Evolutionary conservation across 352 stramenopile genomes (phyloP), one percentile per base, ranked within the genome.

Genomic region (Globisporangium sylvaticum): DNA sequence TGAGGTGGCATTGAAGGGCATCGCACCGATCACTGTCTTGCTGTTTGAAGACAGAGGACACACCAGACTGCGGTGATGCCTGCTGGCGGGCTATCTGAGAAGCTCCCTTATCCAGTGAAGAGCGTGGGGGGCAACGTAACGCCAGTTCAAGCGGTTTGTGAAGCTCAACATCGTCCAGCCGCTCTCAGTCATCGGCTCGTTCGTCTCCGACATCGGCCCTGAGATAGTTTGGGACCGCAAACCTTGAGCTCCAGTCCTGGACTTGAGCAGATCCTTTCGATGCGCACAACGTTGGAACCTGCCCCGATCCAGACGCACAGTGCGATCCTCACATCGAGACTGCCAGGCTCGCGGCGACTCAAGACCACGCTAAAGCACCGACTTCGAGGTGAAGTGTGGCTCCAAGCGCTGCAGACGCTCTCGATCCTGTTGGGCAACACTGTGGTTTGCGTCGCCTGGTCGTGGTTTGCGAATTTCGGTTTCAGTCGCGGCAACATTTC

Each of bases 341-440:
- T 24, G 8, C 8, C n/a, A 10, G 14, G 12, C 46, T 54, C n/a
- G 7, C 10, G 7, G 20, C 46, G 27, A 20, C n/a, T 29, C 20
- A 54, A 54, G 46, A 25, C 46, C 27, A 18, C 46, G 46, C 46
- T 29, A 9, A 54, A 24, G 46, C 37, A 20, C 37, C 37, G 37
- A 7, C 12, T 44, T 18, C 37, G 12, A 44, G 37, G 37, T 52
- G 66, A 37, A 25, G 61, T 59, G 42, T 67, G 14, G 58, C 39
- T 44, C 15, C 31, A 62, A 15, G 22, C 69, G 37, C 31, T 70
- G 5, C 58, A 58, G 42, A 29, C 67, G 62, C 61, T 64, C 20
- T 68, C 55, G 39, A 58, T 68, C 4, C 39, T 81, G 4, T 39
- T 77, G 20, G 66, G 54, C 32, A 81, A 81, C 57, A 58, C 63